phyloP scores from a whole-genome alignment of 164 flowering plant species.

The Saururus chinensis region DNA sequence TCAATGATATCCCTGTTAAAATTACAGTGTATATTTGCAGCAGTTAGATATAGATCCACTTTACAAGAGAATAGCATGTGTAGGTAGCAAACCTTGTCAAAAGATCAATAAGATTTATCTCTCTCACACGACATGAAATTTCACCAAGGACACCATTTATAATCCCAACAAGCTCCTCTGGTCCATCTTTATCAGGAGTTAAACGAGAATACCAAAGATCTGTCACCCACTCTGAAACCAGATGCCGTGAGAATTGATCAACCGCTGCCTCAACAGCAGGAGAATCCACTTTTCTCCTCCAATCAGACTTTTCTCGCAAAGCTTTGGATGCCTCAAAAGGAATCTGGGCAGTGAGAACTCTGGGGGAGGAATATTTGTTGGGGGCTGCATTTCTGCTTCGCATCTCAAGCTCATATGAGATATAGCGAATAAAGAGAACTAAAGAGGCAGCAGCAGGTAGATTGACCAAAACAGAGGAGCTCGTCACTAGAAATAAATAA shows the following conservation, averaged over 20 bases:
- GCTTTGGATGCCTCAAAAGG: constrained; percentile 27
- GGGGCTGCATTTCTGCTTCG: constrained; percentile 60
- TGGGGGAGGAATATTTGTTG: constrained; percentile 28
- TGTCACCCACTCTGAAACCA: constrained; percentile 88
- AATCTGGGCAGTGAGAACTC: constrained; percentile 24
- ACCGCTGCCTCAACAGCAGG: constrained; percentile 90
- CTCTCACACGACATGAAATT: constrained; percentile 69
- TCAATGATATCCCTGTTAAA: constrained; percentile 69
- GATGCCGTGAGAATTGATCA: constrained; percentile 76
- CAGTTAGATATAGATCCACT: neutral
- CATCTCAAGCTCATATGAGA: constrained; percentile 71
- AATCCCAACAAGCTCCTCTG: constrained; percentile 81
- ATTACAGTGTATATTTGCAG: constrained; percentile 7
- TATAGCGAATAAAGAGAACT: constrained; percentile 64
- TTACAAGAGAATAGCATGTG: neutral
- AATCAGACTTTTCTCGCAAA: constrained; percentile 30
- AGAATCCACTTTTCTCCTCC: constrained; percentile 90
- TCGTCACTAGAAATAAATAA: constrained; percentile 56
- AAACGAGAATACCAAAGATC: constrained; percentile 92
- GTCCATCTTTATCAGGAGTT: constrained; percentile 88
- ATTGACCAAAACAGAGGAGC: constrained; percentile 90
- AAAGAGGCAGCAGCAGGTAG: constrained; percentile 61
- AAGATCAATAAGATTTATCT: constrained; percentile 83
- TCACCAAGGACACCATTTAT: constrained; percentile 82
- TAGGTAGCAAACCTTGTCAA: constrained; percentile 54